Percentiles rank a stretch among this genome's conserved stretches.
Conservation (phyloP, 2,329 filamentous ascomycete genomes). For the Phaeosphaeriaceae sp. region DNA sequence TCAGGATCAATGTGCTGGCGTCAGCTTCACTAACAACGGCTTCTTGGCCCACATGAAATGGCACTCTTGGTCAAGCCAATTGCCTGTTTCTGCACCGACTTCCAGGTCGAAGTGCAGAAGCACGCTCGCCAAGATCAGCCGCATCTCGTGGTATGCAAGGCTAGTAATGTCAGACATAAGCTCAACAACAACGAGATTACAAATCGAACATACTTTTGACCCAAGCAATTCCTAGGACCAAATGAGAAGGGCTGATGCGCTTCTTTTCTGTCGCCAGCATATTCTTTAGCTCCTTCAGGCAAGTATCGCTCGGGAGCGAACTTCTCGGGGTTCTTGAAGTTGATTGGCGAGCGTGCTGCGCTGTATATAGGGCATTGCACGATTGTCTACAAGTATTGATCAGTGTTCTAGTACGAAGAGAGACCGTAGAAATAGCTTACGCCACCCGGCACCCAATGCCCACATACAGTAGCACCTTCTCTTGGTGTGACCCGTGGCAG, state of each 20-base stretch:
- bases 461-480: constrained; percentile 36
- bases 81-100: constrained; percentile 7
- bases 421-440: constrained; percentile 7
- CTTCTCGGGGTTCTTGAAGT: constrained; percentile 32
- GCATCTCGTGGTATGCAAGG: constrained; percentile 44
- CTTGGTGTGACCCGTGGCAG: constrained; percentile 35
- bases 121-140: constrained; percentile 31
- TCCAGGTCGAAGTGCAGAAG: constrained; percentile 37
- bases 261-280: constrained; percentile 28
- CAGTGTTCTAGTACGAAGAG: not conserved
- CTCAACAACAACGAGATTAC: not conserved
- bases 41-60: constrained; percentile 22
- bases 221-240: constrained; percentile 40
- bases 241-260: constrained; percentile 31
- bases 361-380: constrained; percentile 21
- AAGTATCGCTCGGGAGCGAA: constrained; percentile 47
- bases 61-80: constrained; percentile 12
- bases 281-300: constrained; percentile 28
- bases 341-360: constrained; percentile 24
- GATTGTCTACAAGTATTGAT: constrained; percentile 10
- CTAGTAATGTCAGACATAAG: constrained; percentile 5
- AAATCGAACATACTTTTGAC: constrained; percentile 40
- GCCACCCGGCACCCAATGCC: constrained; percentile 40
- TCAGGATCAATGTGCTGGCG: not conserved
- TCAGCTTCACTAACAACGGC: constrained; percentile 19